Evolutionary conservation across 331 rosid species (phyloP).

Genomic region (Telfairia occidentalis): DNA sequence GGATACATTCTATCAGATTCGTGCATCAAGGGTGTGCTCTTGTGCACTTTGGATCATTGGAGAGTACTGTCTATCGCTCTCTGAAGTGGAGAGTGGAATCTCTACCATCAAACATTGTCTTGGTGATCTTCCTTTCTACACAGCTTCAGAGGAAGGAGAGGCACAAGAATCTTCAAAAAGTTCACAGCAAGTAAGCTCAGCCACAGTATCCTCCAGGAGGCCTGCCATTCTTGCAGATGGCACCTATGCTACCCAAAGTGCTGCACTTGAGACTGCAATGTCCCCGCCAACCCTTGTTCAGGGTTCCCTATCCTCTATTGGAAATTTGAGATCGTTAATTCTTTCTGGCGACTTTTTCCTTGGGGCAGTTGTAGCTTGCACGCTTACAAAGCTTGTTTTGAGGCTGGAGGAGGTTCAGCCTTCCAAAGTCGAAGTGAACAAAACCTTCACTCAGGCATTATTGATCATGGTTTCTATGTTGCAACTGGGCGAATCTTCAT

Average conservation of each 20-base stretch:
- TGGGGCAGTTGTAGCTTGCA: slow-evolving; percentile 82
- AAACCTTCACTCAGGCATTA: slow-evolving; percentile 47
- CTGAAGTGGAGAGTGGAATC: slow-evolving; percentile 85
- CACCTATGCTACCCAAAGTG: slow-evolving; percentile 98
- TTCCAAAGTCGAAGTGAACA: slow-evolving; percentile 74
- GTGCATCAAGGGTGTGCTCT: slow-evolving; percentile 87
- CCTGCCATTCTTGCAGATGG: slow-evolving; percentile 95
- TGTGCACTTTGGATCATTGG: slow-evolving; percentile 98
- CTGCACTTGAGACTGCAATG: slow-evolving; percentile 85
- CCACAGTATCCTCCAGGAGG: slow-evolving; percentile 77
- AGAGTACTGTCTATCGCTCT: slow-evolving; percentile 78
- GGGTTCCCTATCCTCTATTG: slow-evolving; percentile 62
- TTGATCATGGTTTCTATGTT: slow-evolving; percentile 78
- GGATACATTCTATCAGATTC: slow-evolving; percentile 89
- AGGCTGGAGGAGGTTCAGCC: slow-evolving; percentile 94
- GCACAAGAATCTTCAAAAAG: slow-evolving; percentile 55
- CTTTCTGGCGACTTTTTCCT: slow-evolving; percentile 94
- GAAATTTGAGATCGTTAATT: slow-evolving; percentile 82
- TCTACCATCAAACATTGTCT: slow-evolving; percentile 70
- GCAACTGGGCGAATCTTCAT: slow-evolving; percentile 83
- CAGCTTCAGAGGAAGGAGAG: slow-evolving; percentile 66
- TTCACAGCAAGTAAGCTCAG: slow-evolving; percentile 42
- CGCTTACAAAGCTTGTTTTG: slow-evolving; percentile 72
- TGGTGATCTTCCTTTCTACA: slow-evolving; percentile 89
- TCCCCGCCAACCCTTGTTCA: slow-evolving; percentile 76